phyloP scores from a whole-genome alignment of 345 rosid species.

The Nephelium lappaceum region DNA sequence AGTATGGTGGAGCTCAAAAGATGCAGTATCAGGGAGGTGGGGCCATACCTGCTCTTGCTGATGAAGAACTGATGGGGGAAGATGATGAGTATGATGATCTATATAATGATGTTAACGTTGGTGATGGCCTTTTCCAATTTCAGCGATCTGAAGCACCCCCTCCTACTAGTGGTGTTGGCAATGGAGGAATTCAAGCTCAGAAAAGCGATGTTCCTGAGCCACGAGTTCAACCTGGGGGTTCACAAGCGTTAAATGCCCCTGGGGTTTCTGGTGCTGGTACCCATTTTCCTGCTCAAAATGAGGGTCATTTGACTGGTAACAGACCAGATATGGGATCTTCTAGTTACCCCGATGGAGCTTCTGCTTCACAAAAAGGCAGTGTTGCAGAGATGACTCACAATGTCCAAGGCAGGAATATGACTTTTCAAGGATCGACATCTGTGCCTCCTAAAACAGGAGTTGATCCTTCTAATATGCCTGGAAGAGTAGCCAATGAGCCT shows the following conservation, averaged over 20 bases:
- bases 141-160: slow-evolving; percentile 53
- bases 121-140: slow-evolving; percentile 71
- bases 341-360: slow-evolving; percentile 47
- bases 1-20: slow-evolving; percentile 63
- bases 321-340: slow-evolving; percentile 53
- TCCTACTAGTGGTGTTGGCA: slow-evolving; percentile 36
- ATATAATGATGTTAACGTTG: slow-evolving; percentile 85
- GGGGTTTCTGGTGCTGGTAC: slow-evolving; percentile 43
- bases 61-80: slow-evolving; percentile 75
- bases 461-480: slow-evolving; percentile 48
- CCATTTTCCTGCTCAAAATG: slow-evolving; percentile 36
- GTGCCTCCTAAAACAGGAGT: slow-evolving; percentile 37
- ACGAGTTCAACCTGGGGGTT: slow-evolving; percentile 38
- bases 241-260: slow-evolving; percentile 41
- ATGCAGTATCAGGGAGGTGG: slow-evolving; percentile 69
- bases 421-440: slow-evolving; percentile 52
- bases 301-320: slow-evolving; percentile 40
- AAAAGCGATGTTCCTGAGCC: slow-evolving; percentile 42
- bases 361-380: slow-evolving; percentile 47
- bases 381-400: slow-evolving; percentile 40
- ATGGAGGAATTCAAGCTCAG: slow-evolving; percentile 46
- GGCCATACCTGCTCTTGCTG: slow-evolving; percentile 82
- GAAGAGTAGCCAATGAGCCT: slow-evolving; percentile 52
- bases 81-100: slow-evolving; percentile 91
- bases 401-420: slow-evolving; percentile 46